These are phyloP conservation scores for Suillus discolor DNA, from an alignment of 768 basidiomycete species.

Conservation along the genomic window DNA sequence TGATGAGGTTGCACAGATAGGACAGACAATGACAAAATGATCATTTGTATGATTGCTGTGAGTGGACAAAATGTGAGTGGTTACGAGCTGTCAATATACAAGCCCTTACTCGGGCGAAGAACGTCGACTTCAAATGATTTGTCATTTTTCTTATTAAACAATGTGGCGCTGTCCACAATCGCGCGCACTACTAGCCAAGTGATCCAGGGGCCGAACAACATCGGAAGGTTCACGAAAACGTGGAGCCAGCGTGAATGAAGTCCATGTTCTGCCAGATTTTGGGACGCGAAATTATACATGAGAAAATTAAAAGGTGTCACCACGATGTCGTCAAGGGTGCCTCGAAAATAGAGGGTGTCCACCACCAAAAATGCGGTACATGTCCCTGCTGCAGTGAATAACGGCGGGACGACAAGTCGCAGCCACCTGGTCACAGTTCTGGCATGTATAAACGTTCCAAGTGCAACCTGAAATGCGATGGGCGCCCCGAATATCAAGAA, in stretches of 20 bases:
- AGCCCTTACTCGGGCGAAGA: slow-evolving; percentile 20
- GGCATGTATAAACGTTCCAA: slow-evolving; percentile 13
- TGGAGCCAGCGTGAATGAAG: slow-evolving; percentile 45
- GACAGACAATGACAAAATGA: slow-evolving; percentile 29
- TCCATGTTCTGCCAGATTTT: slow-evolving; percentile 41
- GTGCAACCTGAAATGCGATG: slow-evolving; percentile 29
- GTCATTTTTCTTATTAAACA: slow-evolving; percentile 9
- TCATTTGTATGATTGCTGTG: slow-evolving; percentile 33
- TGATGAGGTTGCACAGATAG: slow-evolving; percentile 41
- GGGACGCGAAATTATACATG: slow-evolving; percentile 37
- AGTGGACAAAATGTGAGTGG: slow-evolving; percentile 7
- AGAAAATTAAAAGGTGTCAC: slow-evolving; percentile 42
- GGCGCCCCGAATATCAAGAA: slow-evolving; percentile 37
- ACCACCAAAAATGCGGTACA: slow-evolving; percentile 22
- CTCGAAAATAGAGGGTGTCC: slow-evolving; percentile 38
- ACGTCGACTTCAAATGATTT: slow-evolving; percentile 18
- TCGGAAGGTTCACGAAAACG: slow-evolving; percentile 40
- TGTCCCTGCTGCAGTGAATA: slow-evolving; percentile 22
- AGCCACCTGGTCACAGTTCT: slow-evolving; percentile 14
- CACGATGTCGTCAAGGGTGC: slow-evolving; percentile 20
- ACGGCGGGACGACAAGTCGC: slow-evolving; percentile 20
- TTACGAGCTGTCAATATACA: no score
- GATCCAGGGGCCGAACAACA: slow-evolving; percentile 40
- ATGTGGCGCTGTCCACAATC: slow-evolving; percentile 3
- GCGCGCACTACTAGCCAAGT: slow-evolving; percentile 23